Conservation (phyloP, 2,329 filamentous ascomycete genomes). For the Penicillium palitans region DNA sequence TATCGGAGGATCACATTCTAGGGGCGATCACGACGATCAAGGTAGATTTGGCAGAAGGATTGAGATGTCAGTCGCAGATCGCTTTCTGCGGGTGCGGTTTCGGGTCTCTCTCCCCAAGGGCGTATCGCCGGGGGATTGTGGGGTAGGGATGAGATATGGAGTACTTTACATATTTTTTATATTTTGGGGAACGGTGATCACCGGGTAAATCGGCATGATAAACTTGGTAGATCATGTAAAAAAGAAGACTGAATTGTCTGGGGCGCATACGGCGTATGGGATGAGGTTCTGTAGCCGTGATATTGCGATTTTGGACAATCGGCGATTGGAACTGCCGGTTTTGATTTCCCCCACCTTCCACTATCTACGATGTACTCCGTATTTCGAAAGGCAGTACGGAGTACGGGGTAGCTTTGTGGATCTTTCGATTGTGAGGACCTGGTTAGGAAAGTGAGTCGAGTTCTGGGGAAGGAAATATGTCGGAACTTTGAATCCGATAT, state of each 20-base stretch:
- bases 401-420: neutral
- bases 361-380: neutral
- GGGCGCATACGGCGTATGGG: neutral
- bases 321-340: neutral
- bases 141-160: slow-evolving; percentile 9
- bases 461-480: neutral
- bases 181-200: slow-evolving; percentile 15
- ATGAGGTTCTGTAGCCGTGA: neutral
- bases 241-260: neutral
- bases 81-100: neutral
- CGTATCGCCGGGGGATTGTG: slow-evolving; percentile 15
- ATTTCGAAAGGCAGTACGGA: neutral
- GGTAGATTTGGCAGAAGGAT: slow-evolving; percentile 4
- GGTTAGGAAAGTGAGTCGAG: slow-evolving; percentile 15
- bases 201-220: slow-evolving; percentile 11
- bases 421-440: slow-evolving; percentile 1
- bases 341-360: neutral
- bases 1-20: slow-evolving; percentile 18
- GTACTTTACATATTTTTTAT: neutral
- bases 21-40: slow-evolving; percentile 9
- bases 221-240: slow-evolving; percentile 15
- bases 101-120: neutral
- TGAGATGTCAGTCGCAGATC: slow-evolving; percentile 13
- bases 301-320: neutral
- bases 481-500: slow-evolving; percentile 14